These are phyloP conservation scores for Monosporozyma siamensis DNA, from an alignment of 805 yeast species.

Conservation along the genomic window DNA sequence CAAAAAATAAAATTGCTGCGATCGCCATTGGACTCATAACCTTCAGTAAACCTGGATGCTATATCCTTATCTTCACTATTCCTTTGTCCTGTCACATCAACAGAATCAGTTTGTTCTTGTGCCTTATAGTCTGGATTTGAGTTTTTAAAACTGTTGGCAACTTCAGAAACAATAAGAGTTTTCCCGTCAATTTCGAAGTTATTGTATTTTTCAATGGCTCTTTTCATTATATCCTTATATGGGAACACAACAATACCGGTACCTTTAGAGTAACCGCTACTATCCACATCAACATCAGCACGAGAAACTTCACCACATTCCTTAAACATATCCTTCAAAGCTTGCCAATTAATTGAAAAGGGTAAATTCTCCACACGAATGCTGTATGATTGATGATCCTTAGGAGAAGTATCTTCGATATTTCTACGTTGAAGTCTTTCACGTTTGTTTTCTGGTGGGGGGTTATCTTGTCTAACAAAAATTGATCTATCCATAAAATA, in stretches of 20 bases:
- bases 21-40: constrained; percentile 53
- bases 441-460: constrained; percentile 47
- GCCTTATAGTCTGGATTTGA: not conserved
- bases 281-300: constrained; percentile 65
- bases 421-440: constrained; percentile 7
- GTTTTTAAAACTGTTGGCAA: not conserved
- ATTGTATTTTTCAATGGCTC: constrained; percentile 62
- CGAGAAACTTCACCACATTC: constrained; percentile 68
- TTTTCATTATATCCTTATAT: constrained; percentile 53
- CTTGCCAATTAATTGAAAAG: constrained; percentile 73
- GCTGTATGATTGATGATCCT: constrained; percentile 32
- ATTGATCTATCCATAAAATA: constrained; percentile 65
- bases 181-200: constrained; percentile 41
- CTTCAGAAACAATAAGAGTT: constrained; percentile 7
- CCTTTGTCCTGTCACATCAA: not conserved
- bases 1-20: constrained; percentile 57
- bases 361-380: constrained; percentile 79
- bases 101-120: not conserved
- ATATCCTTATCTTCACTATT: not conserved
- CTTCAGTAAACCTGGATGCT: constrained; percentile 49
- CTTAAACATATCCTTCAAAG: constrained; percentile 74
- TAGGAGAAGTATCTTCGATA: not conserved
- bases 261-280: constrained; percentile 65
- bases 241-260: constrained; percentile 72
- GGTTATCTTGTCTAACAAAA: constrained; percentile 84